Evolutionary conservation across 148 eudicot genomes (phyloP).

Genomic region (Rhododendron henanense): DNA sequence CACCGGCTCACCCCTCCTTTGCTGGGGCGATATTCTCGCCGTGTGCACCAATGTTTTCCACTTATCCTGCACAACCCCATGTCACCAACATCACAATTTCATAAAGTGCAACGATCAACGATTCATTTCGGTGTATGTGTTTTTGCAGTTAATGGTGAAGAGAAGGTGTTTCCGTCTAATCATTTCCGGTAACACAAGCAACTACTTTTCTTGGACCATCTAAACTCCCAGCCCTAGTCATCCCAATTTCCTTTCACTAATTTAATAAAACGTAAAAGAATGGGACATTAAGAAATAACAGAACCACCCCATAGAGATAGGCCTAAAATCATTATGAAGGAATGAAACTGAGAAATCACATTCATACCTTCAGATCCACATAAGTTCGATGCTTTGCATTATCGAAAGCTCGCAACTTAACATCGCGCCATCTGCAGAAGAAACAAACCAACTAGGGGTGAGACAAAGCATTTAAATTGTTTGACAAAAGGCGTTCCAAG

Average conservation of each 20-base stretch:
- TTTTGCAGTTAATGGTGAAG: neutral
- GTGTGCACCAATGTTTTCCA: conserved; percentile 99
- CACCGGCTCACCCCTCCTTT: conserved; percentile 71
- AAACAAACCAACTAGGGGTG: neutral
- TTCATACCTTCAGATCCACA: conserved; percentile 88
- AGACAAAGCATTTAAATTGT: neutral
- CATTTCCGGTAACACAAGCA: conserved; percentile 13
- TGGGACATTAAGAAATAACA: no score
- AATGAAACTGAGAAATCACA: neutral
- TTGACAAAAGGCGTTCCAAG: neutral
- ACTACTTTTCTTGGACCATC: neutral
- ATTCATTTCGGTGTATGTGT: neutral
- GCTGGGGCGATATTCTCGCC: conserved; percentile 90
- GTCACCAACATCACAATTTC: neutral
- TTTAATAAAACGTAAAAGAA: no score
- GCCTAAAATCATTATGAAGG: neutral
- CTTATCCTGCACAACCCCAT: conserved; percentile 52
- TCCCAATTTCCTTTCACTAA: neutral
- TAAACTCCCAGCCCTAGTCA: neutral
- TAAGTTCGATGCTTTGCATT: conserved; percentile 91
- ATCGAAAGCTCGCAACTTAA: conserved; percentile 81
- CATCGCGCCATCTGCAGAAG: conserved; percentile 86
- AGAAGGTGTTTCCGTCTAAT: neutral
- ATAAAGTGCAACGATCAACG: neutral
- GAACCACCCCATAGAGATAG: no score